These are phyloP conservation scores for Protomyces gravidus DNA, from an alignment of 1,139 yeast genomes.

Conservation along the genomic window DNA sequence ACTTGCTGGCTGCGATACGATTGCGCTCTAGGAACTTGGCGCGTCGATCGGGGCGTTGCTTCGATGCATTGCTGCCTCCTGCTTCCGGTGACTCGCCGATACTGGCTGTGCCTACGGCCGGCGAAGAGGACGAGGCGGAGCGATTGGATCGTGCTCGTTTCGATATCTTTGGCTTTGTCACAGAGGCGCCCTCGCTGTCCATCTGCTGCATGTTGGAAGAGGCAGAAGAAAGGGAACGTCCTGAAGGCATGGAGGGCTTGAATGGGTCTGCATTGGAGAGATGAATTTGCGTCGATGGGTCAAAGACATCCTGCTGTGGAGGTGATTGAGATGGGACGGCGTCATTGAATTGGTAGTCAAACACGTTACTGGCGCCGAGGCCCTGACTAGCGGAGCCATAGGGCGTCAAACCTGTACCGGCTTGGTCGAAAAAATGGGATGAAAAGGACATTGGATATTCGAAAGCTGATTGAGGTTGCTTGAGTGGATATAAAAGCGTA, in stretches of 20 bases:
- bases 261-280: too few species aligned
- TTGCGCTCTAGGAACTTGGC: constrained; percentile 29
- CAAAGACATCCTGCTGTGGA: too few species aligned
- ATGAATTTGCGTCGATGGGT: too few species aligned
- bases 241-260: too few species aligned
- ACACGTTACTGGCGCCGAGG: not conserved
- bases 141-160: not conserved
- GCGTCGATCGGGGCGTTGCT: not conserved
- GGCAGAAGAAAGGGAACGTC: not conserved
- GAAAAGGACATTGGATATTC: not conserved
- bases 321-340: not conserved
- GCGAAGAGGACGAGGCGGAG: not conserved
- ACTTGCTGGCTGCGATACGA: constrained; percentile 31
- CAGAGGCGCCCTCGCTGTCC: not conserved
- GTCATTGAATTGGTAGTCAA: not conserved
- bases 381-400: not conserved
- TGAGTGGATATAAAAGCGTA: too few species aligned
- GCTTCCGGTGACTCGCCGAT: not conserved
- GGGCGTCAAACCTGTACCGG: not conserved
- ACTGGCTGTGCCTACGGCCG: not conserved
- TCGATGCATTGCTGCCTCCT: not conserved
- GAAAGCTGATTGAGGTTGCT: not conserved
- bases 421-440: not conserved
- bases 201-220: not conserved
- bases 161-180: not conserved